Percentiles rank a stretch among this genome's conserved stretches.
phyloP scores from a whole-genome alignment of 2,329 filamentous ascomycete species.

The Graphilbum fragrans region DNA sequence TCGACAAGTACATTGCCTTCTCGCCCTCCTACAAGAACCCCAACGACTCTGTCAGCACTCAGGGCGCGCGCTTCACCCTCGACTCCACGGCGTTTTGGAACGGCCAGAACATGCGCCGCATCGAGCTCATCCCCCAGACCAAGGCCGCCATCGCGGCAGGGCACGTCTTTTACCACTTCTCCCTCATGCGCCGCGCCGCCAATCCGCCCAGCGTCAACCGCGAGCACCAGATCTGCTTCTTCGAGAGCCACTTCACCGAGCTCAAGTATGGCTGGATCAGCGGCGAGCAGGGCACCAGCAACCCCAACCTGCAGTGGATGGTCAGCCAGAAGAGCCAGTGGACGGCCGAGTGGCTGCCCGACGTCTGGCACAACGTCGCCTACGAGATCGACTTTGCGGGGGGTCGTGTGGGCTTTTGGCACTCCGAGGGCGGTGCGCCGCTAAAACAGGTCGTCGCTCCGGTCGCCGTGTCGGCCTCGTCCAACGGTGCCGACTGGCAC shows the following conservation, averaged over 20 bases:
- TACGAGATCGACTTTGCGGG: slow-evolving; percentile 59
- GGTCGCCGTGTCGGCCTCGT: slow-evolving; percentile 46
- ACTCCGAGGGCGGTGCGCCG: slow-evolving; percentile 48
- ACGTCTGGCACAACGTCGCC: slow-evolving; percentile 63
- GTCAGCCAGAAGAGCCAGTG: slow-evolving; percentile 48
- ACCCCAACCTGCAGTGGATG: slow-evolving; percentile 51
- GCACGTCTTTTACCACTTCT: slow-evolving; percentile 62
- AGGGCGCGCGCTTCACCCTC: slow-evolving; percentile 60
- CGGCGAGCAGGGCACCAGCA: slow-evolving; percentile 29
- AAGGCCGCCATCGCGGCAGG: slow-evolving; percentile 51
- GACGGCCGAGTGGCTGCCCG: slow-evolving; percentile 47
- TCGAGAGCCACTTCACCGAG: slow-evolving; percentile 64
- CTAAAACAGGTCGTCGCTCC: slow-evolving; percentile 47
- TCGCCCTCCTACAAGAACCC: slow-evolving; percentile 52
- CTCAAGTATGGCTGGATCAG: slow-evolving; percentile 55
- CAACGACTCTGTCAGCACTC: slow-evolving; percentile 44
- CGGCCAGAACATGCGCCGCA: slow-evolving; percentile 59
- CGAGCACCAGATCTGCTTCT: slow-evolving; percentile 54
- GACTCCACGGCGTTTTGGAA: slow-evolving; percentile 56
- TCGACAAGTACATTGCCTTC: slow-evolving; percentile 50
- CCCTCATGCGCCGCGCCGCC: slow-evolving; percentile 42
- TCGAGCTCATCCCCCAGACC: slow-evolving; percentile 63
- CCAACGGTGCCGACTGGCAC: slow-evolving; percentile 62
- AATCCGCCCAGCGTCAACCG: slow-evolving; percentile 50
- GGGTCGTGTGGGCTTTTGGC: slow-evolving; percentile 54